Evolutionary conservation across 1,139 yeast species (phyloP).

Genomic region (Yamadazyma triangularis): DNA sequence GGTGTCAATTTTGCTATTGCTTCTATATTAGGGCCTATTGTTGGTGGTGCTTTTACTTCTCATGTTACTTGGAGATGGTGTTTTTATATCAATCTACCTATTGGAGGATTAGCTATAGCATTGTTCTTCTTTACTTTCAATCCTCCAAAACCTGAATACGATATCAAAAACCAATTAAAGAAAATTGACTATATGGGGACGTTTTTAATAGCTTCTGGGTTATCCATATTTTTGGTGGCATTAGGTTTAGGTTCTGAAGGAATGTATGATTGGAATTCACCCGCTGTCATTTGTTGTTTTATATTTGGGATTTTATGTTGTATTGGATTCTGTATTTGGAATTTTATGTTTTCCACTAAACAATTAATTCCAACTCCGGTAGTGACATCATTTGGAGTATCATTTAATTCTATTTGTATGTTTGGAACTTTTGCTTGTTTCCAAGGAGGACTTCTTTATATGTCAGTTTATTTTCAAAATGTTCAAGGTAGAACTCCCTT

Average conservation of each 20-base stretch:
- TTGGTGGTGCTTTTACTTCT: constrained; percentile 49
- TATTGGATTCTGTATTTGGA: constrained; percentile 22
- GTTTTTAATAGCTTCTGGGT: constrained; percentile 39
- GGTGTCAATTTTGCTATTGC: constrained; percentile 41
- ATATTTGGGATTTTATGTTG: constrained; percentile 34
- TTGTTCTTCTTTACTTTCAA: constrained; percentile 24
- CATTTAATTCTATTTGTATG: constrained; percentile 19
- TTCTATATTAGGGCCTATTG: constrained; percentile 51
- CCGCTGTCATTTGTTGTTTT: constrained; percentile 43
- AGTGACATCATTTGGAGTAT: constrained; percentile 18
- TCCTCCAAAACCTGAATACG: constrained; percentile 27
- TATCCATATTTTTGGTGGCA: constrained; percentile 39
- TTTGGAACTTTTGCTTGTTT: constrained; percentile 22
- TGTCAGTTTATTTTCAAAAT: constrained; percentile 36
- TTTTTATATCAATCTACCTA: constrained; percentile 52
- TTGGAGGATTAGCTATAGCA: constrained; percentile 29
- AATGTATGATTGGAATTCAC: constrained; percentile 47
- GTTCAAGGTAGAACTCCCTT: constrained; percentile 28
- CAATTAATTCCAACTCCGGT: constrained; percentile 27
- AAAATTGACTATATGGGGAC: constrained; percentile 50
- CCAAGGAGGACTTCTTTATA: constrained; percentile 22
- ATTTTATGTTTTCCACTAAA: constrained; percentile 19
- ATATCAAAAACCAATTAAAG: constrained; percentile 25
- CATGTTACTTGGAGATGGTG: constrained; percentile 69
- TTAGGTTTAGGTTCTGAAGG: constrained; percentile 39